Percentiles rank a stretch among this genome's conserved stretches.
These are phyloP conservation scores for Tolypocladium album DNA, from an alignment of 2,329 filamentous ascomycete species.

Conservation along the genomic window DNA sequence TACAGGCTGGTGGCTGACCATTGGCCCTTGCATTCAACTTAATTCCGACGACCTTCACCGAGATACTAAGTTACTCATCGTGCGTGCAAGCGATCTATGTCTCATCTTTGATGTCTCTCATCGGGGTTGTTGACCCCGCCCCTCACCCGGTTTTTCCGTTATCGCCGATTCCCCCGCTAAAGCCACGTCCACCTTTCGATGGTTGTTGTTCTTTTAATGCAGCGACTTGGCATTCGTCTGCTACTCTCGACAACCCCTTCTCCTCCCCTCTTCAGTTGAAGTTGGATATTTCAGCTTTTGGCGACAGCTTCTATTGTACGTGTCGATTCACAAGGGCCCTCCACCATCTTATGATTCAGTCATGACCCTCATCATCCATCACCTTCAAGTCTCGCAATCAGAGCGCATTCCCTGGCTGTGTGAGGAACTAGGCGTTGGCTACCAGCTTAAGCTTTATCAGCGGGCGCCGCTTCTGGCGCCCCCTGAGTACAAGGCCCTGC, in stretches of 20 bases:
- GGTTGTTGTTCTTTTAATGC: not conserved
- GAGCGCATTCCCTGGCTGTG: slow-evolving; percentile 55
- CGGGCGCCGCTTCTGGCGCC: not conserved
- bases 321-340: not conserved
- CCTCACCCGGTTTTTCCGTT: not conserved
- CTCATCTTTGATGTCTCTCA: too few species aligned
- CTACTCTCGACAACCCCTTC: not conserved
- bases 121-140: not conserved
- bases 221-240: not conserved
- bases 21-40: too few species aligned
- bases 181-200: not conserved
- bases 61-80: too few species aligned
- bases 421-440: slow-evolving; percentile 50
- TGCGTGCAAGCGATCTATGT: not conserved
- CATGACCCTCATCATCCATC: slow-evolving; percentile 32
- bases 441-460: slow-evolving; percentile 14
- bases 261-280: not conserved
- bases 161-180: not conserved
- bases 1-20: too few species aligned
- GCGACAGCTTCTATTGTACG: not conserved
- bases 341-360: not conserved
- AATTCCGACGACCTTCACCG: too few species aligned
- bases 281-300: not conserved
- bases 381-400: slow-evolving; percentile 48
- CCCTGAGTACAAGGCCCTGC: not conserved